These are phyloP conservation scores for Colletotrichum caudatum DNA, from an alignment of 2,329 filamentous ascomycete genomes.

Conservation along the genomic window DNA sequence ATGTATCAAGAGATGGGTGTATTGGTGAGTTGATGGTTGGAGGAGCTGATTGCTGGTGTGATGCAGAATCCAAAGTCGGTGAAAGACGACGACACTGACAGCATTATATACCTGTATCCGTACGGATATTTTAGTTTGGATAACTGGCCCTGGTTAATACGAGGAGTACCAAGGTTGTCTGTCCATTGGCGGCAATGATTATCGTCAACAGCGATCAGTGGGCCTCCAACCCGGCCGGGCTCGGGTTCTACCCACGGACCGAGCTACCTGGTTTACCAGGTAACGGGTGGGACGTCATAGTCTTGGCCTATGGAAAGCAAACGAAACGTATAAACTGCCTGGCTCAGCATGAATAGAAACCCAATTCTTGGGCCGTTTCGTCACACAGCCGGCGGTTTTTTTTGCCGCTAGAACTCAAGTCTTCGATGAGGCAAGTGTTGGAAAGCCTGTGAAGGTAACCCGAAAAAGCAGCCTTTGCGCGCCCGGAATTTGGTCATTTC, in stretches of 20 bases:
- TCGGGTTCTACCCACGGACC: slow-evolving; percentile 26
- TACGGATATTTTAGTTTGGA: too few species aligned
- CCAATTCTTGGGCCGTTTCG: neutral
- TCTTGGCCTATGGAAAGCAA: neutral
- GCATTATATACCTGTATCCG: slow-evolving; percentile 20
- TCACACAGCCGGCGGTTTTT: neutral
- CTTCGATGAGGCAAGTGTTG: neutral
- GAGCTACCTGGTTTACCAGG: neutral
- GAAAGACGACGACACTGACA: neutral
- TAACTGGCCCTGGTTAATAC: slow-evolving; percentile 21
- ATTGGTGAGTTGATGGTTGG: neutral
- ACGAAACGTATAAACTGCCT: neutral
- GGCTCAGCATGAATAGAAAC: too few species aligned
- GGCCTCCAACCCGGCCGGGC: slow-evolving; percentile 4
- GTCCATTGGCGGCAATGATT: slow-evolving; percentile 23
- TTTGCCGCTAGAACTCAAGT: neutral
- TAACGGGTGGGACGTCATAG: slow-evolving; percentile 2
- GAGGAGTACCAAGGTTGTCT: slow-evolving; percentile 5
- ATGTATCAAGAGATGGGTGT: slow-evolving; percentile 3
- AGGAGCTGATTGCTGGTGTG: slow-evolving; percentile 15
- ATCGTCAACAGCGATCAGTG: slow-evolving; percentile 30
- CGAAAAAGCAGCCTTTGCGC: neutral
- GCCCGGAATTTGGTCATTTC: too few species aligned
- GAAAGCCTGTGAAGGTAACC: too few species aligned
- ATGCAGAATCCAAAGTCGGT: neutral